Base-by-base conservation (phyloP, 352 stramenopile species). In the Phytophthora pisi region DNA sequence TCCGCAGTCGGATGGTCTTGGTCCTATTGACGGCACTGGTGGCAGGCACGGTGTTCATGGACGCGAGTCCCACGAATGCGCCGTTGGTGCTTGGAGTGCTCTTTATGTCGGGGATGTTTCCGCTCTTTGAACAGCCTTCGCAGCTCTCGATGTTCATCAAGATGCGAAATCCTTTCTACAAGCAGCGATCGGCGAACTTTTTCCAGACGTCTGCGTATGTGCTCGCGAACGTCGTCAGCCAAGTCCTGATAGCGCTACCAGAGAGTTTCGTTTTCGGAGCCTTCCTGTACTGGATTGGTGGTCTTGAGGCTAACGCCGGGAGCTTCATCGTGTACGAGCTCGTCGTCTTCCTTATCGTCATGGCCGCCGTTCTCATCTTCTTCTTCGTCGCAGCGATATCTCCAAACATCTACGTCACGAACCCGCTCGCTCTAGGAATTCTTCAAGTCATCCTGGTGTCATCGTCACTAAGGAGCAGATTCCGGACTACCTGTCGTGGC, bases 171-270 rank as follows among this genome's bases (percentile, higher is more conserved):
- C 42, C 81, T 9, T 89, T 89, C 58, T 92, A 93, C 75, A 93
- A 90, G 45, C 88, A 95, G 47, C 70, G 73, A 3, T 72, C 80
- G 26, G 70, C 77, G 2, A 92, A 93, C 61, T 93, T 93, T 60
- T 93, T 84, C 53, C 74, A 72, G 6, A 61, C 80, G 15, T 75
- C 75, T 5, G 77, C 80, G 11, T 95, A 89, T 60, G 72, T 90
- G 36, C 52, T 93, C 46, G 81, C 66, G 5, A 54, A 34, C 5
- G 50, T 50, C 16, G 31, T 79, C 15, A 68, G 57, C 38, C 40
- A 64, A 7, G 51, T 82, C 15, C 62, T 77, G 47, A 57, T 82
- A 59, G 53, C 55, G 57, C 15, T 81, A 6, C 56, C 84, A 36
- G 87, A 95, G 68, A 70, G 72, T 7, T 30, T 30, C 7, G 26